Base-by-base conservation (phyloP, 1,284 basidiomycete species). In the Ustilago cynodontis region DNA sequence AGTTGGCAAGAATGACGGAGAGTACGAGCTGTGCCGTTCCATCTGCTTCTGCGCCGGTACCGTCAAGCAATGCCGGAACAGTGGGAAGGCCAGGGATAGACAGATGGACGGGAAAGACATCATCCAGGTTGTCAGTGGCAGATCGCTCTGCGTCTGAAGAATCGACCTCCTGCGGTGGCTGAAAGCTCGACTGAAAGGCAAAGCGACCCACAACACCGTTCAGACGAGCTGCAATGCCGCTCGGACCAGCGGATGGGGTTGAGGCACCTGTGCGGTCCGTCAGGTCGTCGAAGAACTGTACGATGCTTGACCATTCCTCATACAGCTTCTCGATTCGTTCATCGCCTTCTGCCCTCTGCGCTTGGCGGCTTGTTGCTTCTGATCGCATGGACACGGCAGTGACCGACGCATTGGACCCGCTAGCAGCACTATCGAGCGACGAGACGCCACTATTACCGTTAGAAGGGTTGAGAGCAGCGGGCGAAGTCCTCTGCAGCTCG, bases 1-100 rank as follows among this genome's bases (percentile, higher is more conserved):
- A 90, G 78, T 97, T 96, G 20, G 95, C 91, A 22, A 94, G 93
- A 39, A 98, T 89, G 8, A 98, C 89, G 0, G 94, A 92, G 18
- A 95, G 89, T 14, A 95, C 88, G 52, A 95, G 89, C 43, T 94
- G 87, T 0, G 93, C 92, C 0, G 93, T 91, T 0, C 93, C 92
- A 82, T 94, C 94, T 92, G 57, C 24, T 6, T 55, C 43, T 7
- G 59, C 55, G 1, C 63, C 61, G 10, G 45, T 53, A 2, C 43
- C 67, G 2, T 58, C 55, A 11, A 71, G 57, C 29, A 55, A 39
- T 3, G 72, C 68, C 13, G 57, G 55, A 37, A 68, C 69, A 3
- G 57, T 45, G 11, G 61, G 49, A n/a, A 83, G 33, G n/a, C 81
- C 81, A 10, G 82, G 82, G 18, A 83, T 82, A 45, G 59, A 54